These are phyloP conservation scores for Mycena floridula DNA, from an alignment of 768 basidiomycete genomes.

Conservation along the genomic window DNA sequence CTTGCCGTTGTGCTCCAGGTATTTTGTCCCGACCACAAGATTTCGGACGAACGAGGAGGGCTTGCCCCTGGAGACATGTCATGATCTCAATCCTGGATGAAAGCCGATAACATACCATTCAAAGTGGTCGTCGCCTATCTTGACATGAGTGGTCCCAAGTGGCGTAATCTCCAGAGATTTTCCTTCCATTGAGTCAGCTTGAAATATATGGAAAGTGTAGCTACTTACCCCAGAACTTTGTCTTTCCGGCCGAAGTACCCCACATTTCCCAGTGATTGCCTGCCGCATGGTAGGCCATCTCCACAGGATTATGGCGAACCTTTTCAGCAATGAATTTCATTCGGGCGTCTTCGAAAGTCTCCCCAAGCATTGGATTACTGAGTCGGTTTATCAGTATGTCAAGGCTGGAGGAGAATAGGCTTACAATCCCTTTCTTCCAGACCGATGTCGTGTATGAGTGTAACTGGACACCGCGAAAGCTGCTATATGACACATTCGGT, in stretches of 20 bases:
- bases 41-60: conserved; percentile 88
- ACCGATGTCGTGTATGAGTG: conserved; percentile 72
- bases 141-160: conserved; percentile 62
- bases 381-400: conserved; percentile 1
- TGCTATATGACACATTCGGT: conserved; percentile 70
- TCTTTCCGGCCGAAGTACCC: conserved; percentile 76
- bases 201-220: conserved; percentile 10
- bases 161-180: conserved; percentile 87
- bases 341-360: conserved; percentile 80
- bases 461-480: conserved; percentile 85
- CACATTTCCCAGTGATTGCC: conserved; percentile 71
- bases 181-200: conserved; percentile 37
- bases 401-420: conserved; percentile 20
- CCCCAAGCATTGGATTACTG: conserved; percentile 84
- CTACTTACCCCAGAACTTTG: conserved; percentile 83
- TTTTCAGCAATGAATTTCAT: conserved; percentile 86
- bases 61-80: conserved; percentile 53
- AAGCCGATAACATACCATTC: conserved; percentile 49
- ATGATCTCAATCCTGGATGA: conserved; percentile 3
- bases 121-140: conserved; percentile 61
- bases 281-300: conserved; percentile 83
- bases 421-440: conserved; percentile 85
- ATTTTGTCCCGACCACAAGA: conserved; percentile 86
- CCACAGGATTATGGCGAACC: conserved; percentile 77
- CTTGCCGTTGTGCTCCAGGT: conserved; percentile 80